phyloP scores from a whole-genome alignment of 371 early-diverging fungal species.

The Mortierella sp. region DNA sequence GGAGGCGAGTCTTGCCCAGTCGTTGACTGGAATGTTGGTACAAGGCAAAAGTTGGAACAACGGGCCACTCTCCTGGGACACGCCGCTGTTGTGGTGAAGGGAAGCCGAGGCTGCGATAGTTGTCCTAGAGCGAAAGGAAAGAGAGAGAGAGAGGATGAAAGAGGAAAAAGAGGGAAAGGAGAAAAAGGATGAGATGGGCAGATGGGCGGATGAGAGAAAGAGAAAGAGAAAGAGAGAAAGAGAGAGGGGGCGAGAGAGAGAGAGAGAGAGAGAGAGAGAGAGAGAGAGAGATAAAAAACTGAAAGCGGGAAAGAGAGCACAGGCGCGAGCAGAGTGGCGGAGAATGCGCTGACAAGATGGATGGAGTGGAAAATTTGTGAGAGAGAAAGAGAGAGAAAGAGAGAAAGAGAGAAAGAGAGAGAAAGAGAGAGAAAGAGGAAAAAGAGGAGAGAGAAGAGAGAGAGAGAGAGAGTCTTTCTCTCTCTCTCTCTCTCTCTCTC shows the following conservation, averaged over 20 bases:
- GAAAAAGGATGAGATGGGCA: neutral
- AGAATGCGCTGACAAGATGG: neutral
- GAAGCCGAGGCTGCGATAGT: too few species aligned
- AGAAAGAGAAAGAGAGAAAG: neutral
- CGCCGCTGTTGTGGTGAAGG: too few species aligned
- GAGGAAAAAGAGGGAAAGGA: neutral
- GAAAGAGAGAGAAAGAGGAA: neutral
- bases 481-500: neutral
- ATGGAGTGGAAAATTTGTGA: neutral
- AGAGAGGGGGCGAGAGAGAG: neutral
- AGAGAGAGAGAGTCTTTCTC: too few species aligned
- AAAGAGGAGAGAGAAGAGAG: neutral
- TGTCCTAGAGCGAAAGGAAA: neutral
- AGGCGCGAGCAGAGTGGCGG: neutral
- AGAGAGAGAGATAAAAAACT: too few species aligned
- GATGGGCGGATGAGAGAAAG: neutral
- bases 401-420: neutral
- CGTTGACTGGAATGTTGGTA: too few species aligned
- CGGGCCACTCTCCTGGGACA: too few species aligned
- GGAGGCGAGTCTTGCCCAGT: too few species aligned
- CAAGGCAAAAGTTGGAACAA: too few species aligned
- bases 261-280: too few species aligned
- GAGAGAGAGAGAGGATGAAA: neutral
- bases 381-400: neutral
- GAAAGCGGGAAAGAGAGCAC: neutral